Percentiles rank a stretch among this genome's conserved stretches.
Evolutionary conservation across 805 yeast genomes (phyloP).

Genomic region (Pichia thaimueangensis): DNA sequence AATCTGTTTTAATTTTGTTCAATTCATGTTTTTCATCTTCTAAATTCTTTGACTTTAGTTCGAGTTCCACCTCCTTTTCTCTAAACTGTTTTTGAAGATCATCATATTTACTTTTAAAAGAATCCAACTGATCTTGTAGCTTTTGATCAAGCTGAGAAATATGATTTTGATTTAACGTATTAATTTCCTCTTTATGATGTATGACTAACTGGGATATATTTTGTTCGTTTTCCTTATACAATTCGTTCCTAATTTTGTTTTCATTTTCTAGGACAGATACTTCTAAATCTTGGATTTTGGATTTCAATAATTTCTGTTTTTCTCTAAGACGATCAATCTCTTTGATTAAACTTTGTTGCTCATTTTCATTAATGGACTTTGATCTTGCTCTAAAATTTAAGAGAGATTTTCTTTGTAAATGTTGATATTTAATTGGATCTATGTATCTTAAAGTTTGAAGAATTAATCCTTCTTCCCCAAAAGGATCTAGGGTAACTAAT

Average conservation of each 20-base stretch:
- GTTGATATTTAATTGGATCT: constrained; percentile 26
- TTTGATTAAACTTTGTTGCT: constrained; percentile 19
- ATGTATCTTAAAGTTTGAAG: constrained; percentile 28
- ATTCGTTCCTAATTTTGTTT: constrained; percentile 23
- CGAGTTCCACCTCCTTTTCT: background rate
- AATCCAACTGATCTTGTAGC: constrained; percentile 26
- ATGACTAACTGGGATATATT: constrained; percentile 33
- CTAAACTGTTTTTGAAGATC: constrained; percentile 1
- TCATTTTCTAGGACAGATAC: constrained; percentile 25
- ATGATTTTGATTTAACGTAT: constrained; percentile 27
- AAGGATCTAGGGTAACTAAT: constrained; percentile 35
- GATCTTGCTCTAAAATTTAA: background rate
- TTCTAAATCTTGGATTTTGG: constrained; percentile 22
- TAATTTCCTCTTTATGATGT: constrained; percentile 29
- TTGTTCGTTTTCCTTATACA: constrained; percentile 30
- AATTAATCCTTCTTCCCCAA: constrained; percentile 31
- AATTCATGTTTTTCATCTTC: constrained; percentile 6
- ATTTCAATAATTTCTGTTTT: constrained; percentile 18
- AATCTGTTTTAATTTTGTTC: background rate
- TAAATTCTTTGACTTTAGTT: constrained; percentile 10
- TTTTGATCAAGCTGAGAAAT: constrained; percentile 25
- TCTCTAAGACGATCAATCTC: constrained; percentile 26
- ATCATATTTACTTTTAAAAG: constrained; percentile 28
- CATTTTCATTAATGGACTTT: background rate
- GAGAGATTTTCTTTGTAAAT: constrained; percentile 20